These are phyloP conservation scores for Mycena metata DNA, from an alignment of 768 basidiomycete species.

Conservation along the genomic window DNA sequence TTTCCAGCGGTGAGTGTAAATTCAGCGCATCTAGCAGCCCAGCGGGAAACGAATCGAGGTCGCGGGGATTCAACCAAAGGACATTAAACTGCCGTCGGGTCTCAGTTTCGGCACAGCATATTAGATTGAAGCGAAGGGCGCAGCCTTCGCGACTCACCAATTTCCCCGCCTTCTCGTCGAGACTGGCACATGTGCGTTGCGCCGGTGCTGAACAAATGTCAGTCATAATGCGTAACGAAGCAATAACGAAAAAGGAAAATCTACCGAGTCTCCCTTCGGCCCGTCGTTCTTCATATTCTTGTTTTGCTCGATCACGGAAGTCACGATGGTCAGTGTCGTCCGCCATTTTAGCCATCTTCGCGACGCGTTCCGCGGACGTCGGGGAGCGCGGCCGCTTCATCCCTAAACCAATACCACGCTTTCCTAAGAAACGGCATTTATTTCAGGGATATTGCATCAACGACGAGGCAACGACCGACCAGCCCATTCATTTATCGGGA, in stretches of 20 bases:
- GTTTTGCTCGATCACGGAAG: constrained; percentile 78
- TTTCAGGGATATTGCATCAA: constrained; percentile 5
- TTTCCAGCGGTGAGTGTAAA: constrained; percentile 50
- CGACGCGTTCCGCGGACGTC: constrained; percentile 69
- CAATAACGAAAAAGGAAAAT: constrained; percentile 33
- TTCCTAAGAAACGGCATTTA: constrained; percentile 62
- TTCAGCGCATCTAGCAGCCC: constrained; percentile 72
- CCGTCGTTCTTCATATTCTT: constrained; percentile 82
- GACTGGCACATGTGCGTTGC: constrained; percentile 77
- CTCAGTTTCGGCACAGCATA: neutral
- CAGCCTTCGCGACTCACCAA: constrained; percentile 60
- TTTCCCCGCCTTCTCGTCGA: constrained; percentile 82
- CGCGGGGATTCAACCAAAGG: constrained; percentile 80
- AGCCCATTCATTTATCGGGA: constrained; percentile 86
- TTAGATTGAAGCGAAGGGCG: constrained; percentile 13
- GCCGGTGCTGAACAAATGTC: constrained; percentile 60
- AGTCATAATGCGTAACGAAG: constrained; percentile 6
- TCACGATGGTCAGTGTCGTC: constrained; percentile 67
- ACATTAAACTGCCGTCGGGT: constrained; percentile 75
- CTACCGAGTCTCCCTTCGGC: constrained; percentile 77
- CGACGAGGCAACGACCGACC: constrained; percentile 59
- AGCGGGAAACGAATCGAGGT: constrained; percentile 74
- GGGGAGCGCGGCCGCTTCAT: constrained; percentile 78
- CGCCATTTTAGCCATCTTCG: constrained; percentile 78
- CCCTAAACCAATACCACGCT: constrained; percentile 79